These are phyloP conservation scores for Glycine tomentella DNA, from an alignment of 306 rosid species.

Conservation along the genomic window DNA sequence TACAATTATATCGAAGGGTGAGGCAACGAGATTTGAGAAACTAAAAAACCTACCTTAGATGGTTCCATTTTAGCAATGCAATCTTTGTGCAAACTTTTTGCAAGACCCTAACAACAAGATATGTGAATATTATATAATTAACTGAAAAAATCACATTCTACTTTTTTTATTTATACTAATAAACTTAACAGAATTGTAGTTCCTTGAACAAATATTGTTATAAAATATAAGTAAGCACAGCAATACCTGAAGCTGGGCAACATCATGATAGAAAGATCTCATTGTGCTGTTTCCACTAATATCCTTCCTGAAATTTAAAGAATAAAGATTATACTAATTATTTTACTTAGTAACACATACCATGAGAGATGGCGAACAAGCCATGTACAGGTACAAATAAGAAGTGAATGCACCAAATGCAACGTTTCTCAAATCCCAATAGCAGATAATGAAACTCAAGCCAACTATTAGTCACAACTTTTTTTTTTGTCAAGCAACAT, in stretches of 20 bases:
- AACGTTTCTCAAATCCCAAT: slow-evolving; percentile 21
- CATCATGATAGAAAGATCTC: slow-evolving; percentile 81
- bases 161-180: slow-evolving; percentile 12
- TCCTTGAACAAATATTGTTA: background rate
- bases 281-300: slow-evolving; percentile 66
- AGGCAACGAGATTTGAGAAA: slow-evolving; percentile 34
- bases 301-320: slow-evolving; percentile 82
- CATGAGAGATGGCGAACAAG: slow-evolving; percentile 15
- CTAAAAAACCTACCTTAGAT: slow-evolving; percentile 64
- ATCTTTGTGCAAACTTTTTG: slow-evolving; percentile 73
- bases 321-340: slow-evolving; percentile 24
- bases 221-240: slow-evolving; percentile 39
- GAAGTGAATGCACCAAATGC: slow-evolving; percentile 5
- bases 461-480: slow-evolving; percentile 3
- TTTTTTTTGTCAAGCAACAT: slow-evolving; percentile 8
- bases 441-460: slow-evolving; percentile 32
- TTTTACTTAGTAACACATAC: slow-evolving; percentile 24
- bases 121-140: slow-evolving; percentile 30
- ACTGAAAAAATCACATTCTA: background rate
- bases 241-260: slow-evolving; percentile 83
- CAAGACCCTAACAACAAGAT: slow-evolving; percentile 66
- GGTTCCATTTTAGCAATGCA: slow-evolving; percentile 74
- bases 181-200: slow-evolving; percentile 8
- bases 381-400: slow-evolving; percentile 29
- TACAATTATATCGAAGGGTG: slow-evolving; percentile 23